Conservation (phyloP, 2,329 filamentous ascomycete species). For the Emmonsiellopsis sp. region DNA sequence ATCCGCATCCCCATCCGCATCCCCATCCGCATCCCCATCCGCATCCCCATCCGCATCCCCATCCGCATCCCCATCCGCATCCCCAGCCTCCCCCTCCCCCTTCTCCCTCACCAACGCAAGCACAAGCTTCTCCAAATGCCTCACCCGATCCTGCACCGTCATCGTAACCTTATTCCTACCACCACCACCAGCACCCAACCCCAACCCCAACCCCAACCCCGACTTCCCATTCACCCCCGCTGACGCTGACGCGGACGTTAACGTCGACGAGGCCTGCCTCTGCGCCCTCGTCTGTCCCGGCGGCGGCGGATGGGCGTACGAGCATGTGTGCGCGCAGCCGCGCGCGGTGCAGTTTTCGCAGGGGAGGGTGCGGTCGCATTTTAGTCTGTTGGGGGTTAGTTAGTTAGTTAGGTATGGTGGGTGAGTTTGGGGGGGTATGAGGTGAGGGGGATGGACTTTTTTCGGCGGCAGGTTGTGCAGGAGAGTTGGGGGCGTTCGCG, state of each 20-base stretch:
- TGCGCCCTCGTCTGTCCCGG: slow-evolving; percentile 28
- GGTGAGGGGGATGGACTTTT: slow-evolving; percentile 21
- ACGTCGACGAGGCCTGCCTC: slow-evolving; percentile 13
- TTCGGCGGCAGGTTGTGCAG: slow-evolving; percentile 25
- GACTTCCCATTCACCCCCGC: slow-evolving; percentile 5
- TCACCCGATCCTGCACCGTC: slow-evolving; percentile 37
- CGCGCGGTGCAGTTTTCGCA: slow-evolving; percentile 49
- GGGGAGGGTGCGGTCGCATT: slow-evolving; percentile 48
- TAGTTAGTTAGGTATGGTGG: not conserved
- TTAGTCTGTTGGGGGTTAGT: slow-evolving; percentile 29
- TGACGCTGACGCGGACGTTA: slow-evolving; percentile 9
- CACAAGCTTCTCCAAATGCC: not conserved
- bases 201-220: slow-evolving; percentile 34
- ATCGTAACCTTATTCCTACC: slow-evolving; percentile 56
- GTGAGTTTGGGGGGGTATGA: not conserved
- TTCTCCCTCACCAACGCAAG: not conserved
- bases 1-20: slow-evolving; percentile 26
- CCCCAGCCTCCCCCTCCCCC: slow-evolving; percentile 3
- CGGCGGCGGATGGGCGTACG: slow-evolving; percentile 37
- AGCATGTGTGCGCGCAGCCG: slow-evolving; percentile 47
- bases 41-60: slow-evolving; percentile 30
- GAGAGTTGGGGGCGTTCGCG: slow-evolving; percentile 28
- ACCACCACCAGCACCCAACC: slow-evolving; percentile 16
- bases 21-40: slow-evolving; percentile 14
- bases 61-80: slow-evolving; percentile 15